Evolutionary conservation across 805 yeast species (phyloP).

Genomic region (Wickerhamiella lipophila): DNA sequence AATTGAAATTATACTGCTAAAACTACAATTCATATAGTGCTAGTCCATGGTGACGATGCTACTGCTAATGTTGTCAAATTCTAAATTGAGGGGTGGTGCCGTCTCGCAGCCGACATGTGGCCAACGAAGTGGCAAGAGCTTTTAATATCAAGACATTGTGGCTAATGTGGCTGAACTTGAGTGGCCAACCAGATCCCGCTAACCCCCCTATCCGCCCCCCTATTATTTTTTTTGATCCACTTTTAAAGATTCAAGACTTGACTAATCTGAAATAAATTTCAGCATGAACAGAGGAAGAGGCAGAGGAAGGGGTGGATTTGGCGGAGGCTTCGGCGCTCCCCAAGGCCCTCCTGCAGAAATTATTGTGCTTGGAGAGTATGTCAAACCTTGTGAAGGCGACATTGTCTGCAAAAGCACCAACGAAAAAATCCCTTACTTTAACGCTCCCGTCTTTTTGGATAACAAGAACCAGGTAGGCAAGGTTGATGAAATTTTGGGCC

Average conservation of each 20-base stretch:
- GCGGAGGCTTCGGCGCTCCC: conserved; percentile 59
- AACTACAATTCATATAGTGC: no score
- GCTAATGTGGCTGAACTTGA: no score
- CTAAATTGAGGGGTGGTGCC: no score
- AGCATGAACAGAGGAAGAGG: conserved; percentile 56
- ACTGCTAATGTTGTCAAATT: no score
- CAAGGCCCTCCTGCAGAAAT: conserved; percentile 96
- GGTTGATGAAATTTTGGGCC: conserved; percentile 96
- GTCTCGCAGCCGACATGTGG: no score
- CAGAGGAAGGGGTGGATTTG: conserved; percentile 55
- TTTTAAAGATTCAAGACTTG: not conserved
- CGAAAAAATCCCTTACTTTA: conserved; percentile 90
- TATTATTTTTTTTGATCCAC: not conserved
- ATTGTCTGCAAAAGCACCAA: conserved; percentile 92
- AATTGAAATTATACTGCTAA: no score
- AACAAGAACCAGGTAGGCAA: conserved; percentile 94
- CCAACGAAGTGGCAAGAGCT: no score
- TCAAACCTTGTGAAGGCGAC: conserved; percentile 93
- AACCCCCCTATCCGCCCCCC: not conserved
- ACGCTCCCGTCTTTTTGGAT: conserved; percentile 95
- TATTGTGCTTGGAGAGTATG: conserved; percentile 85
- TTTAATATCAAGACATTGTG: no score
- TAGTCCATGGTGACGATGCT: no score
- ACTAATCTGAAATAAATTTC: conserved; percentile 11
- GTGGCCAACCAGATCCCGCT: no score